Evolutionary conservation across 768 basidiomycete genomes (phyloP), one percentile per base, ranked within the genome.

Genomic region (Ramaria sp.): DNA sequence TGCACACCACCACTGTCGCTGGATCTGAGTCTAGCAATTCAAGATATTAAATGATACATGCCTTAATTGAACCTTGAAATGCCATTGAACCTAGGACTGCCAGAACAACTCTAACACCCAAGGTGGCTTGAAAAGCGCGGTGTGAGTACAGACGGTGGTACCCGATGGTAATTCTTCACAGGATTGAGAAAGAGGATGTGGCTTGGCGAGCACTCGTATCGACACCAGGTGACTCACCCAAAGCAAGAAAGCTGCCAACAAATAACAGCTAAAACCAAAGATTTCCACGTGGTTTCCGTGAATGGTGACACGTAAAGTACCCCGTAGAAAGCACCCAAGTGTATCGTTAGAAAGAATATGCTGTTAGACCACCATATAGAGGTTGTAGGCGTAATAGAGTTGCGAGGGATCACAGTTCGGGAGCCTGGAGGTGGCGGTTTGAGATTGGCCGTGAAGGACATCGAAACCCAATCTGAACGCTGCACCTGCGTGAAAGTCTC

Each of bases 121-220:
- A 56, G 1, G 70, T 70, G 5, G 86, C 86, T 19, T 75, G 75
- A 67, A 86, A 88, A 1, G 86, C 75, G 4, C 79, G 77, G 63
- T 89, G 88, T 5, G 86, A 86, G 68, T 84, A 88, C 17, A 90
- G 69, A 38, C 87, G 76, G 65, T 89, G 87, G 65, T 89, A 89
- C 0, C 87, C 87, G 61, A 86, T 73, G 2, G 83, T 88, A 48
- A 89, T 80, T 1, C 86, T 86, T 57, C 10, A 37, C 27, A 39
- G 42, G 22, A 45, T 39, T 17, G 27, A 12, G 30, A 20, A 46
- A 34, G 33, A 34, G 11, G 49, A 59, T 7, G 58, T 34, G 56
- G n/a, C 22, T 33, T 4, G 6, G 51, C 51, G 51, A 45, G 37
- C 24, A 13, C 20, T 19, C 33, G 17, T 39, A 51, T n/a, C n/a